Percentiles rank a stretch among this genome's conserved stretches.
These are phyloP conservation scores for Talaromyces atroroseus DNA, from an alignment of 2,329 filamentous ascomycete genomes.

Conservation along the genomic window DNA sequence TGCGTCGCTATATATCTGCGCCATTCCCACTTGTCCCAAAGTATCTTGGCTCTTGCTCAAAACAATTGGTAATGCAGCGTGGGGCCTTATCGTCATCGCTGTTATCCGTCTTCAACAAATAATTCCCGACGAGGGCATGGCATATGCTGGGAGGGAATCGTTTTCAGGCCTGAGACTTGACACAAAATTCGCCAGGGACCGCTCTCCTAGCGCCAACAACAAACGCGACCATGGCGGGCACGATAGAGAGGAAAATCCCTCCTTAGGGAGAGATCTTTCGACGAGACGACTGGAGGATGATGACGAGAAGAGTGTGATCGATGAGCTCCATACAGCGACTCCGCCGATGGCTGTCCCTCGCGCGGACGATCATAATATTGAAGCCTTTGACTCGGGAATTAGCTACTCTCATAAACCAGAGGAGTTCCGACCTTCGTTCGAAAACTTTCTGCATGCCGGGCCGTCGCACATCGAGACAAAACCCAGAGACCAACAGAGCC, in stretches of 20 bases:
- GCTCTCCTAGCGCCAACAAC: constrained; percentile 22
- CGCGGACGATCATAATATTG: constrained; percentile 27
- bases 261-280: constrained; percentile 14
- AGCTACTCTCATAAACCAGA: constrained; percentile 34
- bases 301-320: constrained; percentile 35
- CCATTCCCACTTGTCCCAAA: not conserved
- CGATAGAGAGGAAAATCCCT: not conserved
- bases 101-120: constrained; percentile 14
- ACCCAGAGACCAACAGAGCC: constrained; percentile 36
- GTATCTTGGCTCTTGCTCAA: not conserved
- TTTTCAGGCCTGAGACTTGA: constrained; percentile 36
- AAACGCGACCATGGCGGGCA: constrained; percentile 18
- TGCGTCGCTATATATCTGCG: not conserved
- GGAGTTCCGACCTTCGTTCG: constrained; percentile 35
- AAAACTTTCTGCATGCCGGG: constrained; percentile 37
- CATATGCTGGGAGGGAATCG: constrained; percentile 30
- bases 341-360: constrained; percentile 43
- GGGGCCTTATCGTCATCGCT: constrained; percentile 13
- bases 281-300: constrained; percentile 35
- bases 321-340: constrained; percentile 37
- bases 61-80: constrained; percentile 13
- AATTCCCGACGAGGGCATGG: constrained; percentile 30
- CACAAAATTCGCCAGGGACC: constrained; percentile 29
- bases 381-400: constrained; percentile 22
- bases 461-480: constrained; percentile 41